Conservation (phyloP, 2,329 filamentous ascomycete species). For the Fusarium foetens region DNA sequence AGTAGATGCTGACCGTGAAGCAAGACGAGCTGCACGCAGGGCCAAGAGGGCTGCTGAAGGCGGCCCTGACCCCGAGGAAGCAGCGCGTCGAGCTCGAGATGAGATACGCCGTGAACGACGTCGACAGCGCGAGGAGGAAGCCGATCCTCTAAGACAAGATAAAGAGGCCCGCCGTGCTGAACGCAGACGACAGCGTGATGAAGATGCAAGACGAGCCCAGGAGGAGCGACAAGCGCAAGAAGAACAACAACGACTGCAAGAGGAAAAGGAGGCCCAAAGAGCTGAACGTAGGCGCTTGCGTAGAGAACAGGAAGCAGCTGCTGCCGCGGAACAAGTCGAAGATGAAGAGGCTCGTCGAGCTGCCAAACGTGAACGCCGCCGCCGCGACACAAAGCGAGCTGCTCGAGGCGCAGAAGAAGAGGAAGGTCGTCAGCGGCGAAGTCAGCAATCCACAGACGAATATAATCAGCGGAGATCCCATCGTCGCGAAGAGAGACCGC, state of each 20-base stretch:
- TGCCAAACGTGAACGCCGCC: constrained; percentile 62
- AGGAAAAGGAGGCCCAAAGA: constrained; percentile 65
- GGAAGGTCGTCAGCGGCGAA: constrained; percentile 47
- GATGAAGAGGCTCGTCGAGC: constrained; percentile 58
- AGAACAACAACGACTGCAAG: constrained; percentile 59
- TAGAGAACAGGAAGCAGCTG: constrained; percentile 59
- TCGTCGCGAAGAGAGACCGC: constrained; percentile 47
- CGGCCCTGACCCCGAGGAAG: constrained; percentile 67
- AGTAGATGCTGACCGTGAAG: constrained; percentile 69
- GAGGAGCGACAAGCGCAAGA: constrained; percentile 63
- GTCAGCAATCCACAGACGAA: constrained; percentile 54
- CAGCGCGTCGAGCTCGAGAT: constrained; percentile 65
- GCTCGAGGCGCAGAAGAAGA: constrained; percentile 54
- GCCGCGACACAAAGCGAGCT: constrained; percentile 62
- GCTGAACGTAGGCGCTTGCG: constrained; percentile 62
- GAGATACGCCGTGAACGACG: constrained; percentile 66
- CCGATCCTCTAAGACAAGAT: constrained; percentile 54
- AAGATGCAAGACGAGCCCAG: constrained; percentile 38
- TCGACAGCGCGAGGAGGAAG: constrained; percentile 61
- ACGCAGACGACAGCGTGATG: constrained; percentile 52
- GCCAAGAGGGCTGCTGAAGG: constrained; percentile 58
- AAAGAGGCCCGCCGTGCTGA: constrained; percentile 68
- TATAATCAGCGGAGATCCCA: constrained; percentile 57
- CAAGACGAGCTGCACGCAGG: constrained; percentile 70
- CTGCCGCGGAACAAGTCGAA: constrained; percentile 53